Evolutionary conservation across 1,284 basidiomycete species (phyloP), one percentile per base, ranked within the genome.

Genomic region (Rhodotorula sp.): DNA sequence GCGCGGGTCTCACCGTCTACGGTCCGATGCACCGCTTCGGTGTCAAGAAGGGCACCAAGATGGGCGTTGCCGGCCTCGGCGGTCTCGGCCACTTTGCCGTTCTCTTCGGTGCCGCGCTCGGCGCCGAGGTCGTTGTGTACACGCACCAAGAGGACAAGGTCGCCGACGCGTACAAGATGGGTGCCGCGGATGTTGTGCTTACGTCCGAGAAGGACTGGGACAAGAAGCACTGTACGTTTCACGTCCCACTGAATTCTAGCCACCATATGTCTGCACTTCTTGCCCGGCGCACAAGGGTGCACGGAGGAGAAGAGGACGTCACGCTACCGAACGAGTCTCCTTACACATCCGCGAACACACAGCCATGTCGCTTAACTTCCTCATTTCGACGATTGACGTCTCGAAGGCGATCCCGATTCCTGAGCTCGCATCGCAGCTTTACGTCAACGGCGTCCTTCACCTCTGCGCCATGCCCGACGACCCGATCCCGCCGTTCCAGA

Each of bases 381-480:
- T 74, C 54, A 44, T 74, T 34, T 45, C 13, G 14, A 74, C 72
- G 14, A 72, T 78, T 64, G 81, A 84, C 73, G 73, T 79, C 25
- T 66, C 78, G 12, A 68, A 77, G n/a, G 78, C 73, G 21, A 77
- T 81, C 44, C 80, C 84, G 10, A 75, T 86, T 52, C 75, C 80
- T 64, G 82, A 84, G 61, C 84, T 85, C 74, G 78, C 87, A 52
- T 81, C 82, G 34, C 84, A 83, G 66, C 83, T 87, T 70, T 83
- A 83, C 81, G 84, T 88, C 64, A 83, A 87, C 80, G 84, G 86
- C 74, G 80, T 83, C 73, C 81, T 88, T 69, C 84, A 88, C 70
- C 85, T 85, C 64, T 85, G 87, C 53, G 87, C 85, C 14, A 81
- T 88, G 59, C 86, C 86, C 23, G 83, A 86, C 74, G 82, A 84